These are phyloP conservation scores for Athelia sp. DNA, from an alignment of 1,284 basidiomycete species.

Conservation along the genomic window DNA sequence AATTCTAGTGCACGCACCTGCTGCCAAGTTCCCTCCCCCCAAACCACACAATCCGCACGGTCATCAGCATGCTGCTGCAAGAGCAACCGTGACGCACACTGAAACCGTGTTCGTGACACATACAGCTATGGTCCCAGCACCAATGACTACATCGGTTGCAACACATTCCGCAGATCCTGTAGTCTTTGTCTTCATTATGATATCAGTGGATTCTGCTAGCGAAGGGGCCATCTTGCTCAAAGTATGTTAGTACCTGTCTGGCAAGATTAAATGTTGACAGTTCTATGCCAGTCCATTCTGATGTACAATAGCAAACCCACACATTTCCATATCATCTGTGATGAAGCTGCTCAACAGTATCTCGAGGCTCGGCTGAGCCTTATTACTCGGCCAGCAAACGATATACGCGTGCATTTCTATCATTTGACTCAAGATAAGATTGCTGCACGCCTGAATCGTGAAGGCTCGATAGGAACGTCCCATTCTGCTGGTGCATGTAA, in stretches of 20 bases:
- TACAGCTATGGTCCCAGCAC: background rate
- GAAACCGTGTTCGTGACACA: background rate
- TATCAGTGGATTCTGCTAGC: constrained; percentile 34
- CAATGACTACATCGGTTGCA: background rate
- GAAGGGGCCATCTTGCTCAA: constrained; percentile 43
- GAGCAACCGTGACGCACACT: background rate
- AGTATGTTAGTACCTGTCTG: constrained; percentile 19
- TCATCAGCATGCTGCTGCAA: background rate
- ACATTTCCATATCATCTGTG: constrained; percentile 45
- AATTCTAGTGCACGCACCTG: too few relatives aligned
- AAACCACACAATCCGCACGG: background rate
- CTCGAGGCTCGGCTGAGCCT: constrained; percentile 32
- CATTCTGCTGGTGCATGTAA: constrained; percentile 42
- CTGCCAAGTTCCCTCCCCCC: too few relatives aligned
- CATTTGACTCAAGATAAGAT: constrained; percentile 33
- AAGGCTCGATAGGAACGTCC: constrained; percentile 38
- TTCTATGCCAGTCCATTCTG: constrained; percentile 33
- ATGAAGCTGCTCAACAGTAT: constrained; percentile 31
- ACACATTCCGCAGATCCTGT: constrained; percentile 21
- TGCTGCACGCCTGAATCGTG: constrained; percentile 36
- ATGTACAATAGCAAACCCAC: constrained; percentile 38
- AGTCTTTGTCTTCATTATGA: constrained; percentile 41
- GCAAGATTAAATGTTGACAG: constrained; percentile 1
- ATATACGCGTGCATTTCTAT: constrained; percentile 35
- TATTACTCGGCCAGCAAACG: constrained; percentile 29